phyloP scores from a whole-genome alignment of 2,329 filamentous ascomycete species.

The Colletotrichum theobromicola region DNA sequence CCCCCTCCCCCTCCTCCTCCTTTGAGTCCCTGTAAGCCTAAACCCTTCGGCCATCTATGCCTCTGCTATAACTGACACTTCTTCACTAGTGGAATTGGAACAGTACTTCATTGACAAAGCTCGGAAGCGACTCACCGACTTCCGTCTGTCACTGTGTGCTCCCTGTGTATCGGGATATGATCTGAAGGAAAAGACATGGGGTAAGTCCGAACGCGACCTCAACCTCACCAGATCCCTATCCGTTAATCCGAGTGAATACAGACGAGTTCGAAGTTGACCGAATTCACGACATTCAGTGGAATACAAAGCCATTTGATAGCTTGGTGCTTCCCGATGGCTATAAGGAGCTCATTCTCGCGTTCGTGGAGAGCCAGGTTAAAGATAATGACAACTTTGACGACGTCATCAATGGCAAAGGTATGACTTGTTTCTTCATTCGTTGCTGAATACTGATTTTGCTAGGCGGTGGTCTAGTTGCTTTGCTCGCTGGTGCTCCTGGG shows the following conservation, averaged over 20 bases:
- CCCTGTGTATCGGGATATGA: constrained; percentile 46
- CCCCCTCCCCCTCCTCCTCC: too few relatives aligned
- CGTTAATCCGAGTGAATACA: neutral
- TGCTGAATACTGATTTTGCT: neutral
- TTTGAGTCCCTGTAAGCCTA: neutral
- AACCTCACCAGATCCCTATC: neutral
- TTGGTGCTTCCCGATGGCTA: constrained; percentile 54
- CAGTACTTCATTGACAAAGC: neutral
- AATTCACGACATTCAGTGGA: constrained; percentile 50
- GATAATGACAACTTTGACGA: constrained; percentile 52
- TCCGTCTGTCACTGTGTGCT: constrained; percentile 18
- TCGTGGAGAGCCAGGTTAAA: constrained; percentile 50
- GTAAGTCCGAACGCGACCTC: neutral
- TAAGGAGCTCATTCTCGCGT: constrained; percentile 56
- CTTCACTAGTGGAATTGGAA: neutral
- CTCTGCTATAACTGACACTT: neutral
- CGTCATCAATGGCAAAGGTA: constrained; percentile 55
- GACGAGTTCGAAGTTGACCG: constrained; percentile 47
- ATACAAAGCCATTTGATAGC: constrained; percentile 50
- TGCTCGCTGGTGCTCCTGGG: constrained; percentile 38
- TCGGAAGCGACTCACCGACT: constrained; percentile 11
- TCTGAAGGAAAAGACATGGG: constrained; percentile 50
- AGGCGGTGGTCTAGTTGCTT: constrained; percentile 35
- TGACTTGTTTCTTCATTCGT: too few relatives aligned
- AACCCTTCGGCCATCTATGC: neutral